Evolutionary conservation across 2,329 filamentous ascomycete species (phyloP), one percentile per base, ranked within the genome.

Genomic region (Fusarium sp.): DNA sequence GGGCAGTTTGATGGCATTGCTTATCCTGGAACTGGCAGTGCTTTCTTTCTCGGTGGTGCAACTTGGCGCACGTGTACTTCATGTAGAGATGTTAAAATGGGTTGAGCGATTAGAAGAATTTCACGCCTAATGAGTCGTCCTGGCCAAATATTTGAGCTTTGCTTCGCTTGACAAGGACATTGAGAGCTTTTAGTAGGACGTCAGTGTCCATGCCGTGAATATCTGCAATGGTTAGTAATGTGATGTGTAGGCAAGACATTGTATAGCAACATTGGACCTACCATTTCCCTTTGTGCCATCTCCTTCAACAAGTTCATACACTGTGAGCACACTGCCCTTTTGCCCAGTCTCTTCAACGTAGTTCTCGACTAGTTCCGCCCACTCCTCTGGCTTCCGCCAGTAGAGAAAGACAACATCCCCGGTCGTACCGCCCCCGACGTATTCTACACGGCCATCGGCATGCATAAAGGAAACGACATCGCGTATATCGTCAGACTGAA

Each of bases 121-220:
- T 99, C 69, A 98, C 93, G 74, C 96, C 96, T 75, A 92, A 88
- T 63, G 92, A 92, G 76, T 95, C 93, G 74, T 95, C 94, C 54
- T 88, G 87, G 33, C 95, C 95, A 81, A 99, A 98, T 25, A 98
- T 89, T 79, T 98, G 95, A 15, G 94, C 95, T 81, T 92, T 97
- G 71, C 94, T 94, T 66, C 91, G 87, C 84, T 96, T 97, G 35
- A 97, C 94, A 48, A 97, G 84, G 49, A 96, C 84, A 62, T 88
- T 87, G 48, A 99, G 84, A 37, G 92, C 91, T 78, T 91, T 94
- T 70, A 91, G 87, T 74, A 99, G 84, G 65, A 97, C 79, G 23
- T 94, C 92, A 45, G 85, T 83, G 76, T 98, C 94, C 83, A 99
- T 92, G n/a, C 92, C 92, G 78, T 93, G 89, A 75, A 97, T 93